Evolutionary conservation across 148 eudicot species (phyloP).

Genomic region (Camellia lanceoleosa): DNA sequence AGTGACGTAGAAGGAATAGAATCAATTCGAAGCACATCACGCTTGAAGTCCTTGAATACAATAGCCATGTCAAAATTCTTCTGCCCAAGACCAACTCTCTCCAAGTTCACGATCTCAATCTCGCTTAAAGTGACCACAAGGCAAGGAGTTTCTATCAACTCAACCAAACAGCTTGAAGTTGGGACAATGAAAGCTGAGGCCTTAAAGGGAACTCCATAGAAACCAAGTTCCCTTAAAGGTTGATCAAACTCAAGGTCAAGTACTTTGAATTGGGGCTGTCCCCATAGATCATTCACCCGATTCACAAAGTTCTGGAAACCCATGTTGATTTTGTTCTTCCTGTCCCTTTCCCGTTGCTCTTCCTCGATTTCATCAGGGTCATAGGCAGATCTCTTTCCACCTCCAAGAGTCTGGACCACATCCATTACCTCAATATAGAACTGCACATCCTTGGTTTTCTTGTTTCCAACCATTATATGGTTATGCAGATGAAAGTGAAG

Average conservation of each 20-base stretch:
- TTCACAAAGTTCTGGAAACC: slow-evolving; percentile 78
- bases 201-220: slow-evolving; percentile 88
- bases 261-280: slow-evolving; percentile 65
- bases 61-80: slow-evolving; percentile 93
- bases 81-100: slow-evolving; percentile 91
- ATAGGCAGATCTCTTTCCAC: slow-evolving; percentile 84
- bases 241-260: slow-evolving; percentile 87
- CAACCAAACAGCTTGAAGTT: slow-evolving; percentile 88
- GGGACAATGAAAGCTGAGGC: slow-evolving; percentile 93
- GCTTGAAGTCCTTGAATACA: slow-evolving; percentile 88
- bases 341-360: slow-evolving; percentile 85
- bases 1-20: slow-evolving; percentile 87
- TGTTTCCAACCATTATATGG: slow-evolving; percentile 93
- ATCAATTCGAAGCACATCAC: slow-evolving; percentile 82
- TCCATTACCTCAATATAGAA: slow-evolving; percentile 97
- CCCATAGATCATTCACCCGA: slow-evolving; percentile 92
- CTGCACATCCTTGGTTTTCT: slow-evolving; percentile 95
- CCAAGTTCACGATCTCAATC: slow-evolving; percentile 88
- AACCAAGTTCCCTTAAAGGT: slow-evolving; percentile 94
- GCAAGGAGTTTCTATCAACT: slow-evolving; percentile 79
- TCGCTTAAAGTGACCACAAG: slow-evolving; percentile 71
- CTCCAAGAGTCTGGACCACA: slow-evolving; percentile 86
- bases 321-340: slow-evolving; percentile 90
- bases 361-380: slow-evolving; percentile 99
- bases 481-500: slow-evolving; percentile 90